Evolutionary conservation across 371 early-diverging fungal genomes (phyloP), one percentile per base, ranked within the genome.

Genomic region (Coemansia sp.): DNA sequence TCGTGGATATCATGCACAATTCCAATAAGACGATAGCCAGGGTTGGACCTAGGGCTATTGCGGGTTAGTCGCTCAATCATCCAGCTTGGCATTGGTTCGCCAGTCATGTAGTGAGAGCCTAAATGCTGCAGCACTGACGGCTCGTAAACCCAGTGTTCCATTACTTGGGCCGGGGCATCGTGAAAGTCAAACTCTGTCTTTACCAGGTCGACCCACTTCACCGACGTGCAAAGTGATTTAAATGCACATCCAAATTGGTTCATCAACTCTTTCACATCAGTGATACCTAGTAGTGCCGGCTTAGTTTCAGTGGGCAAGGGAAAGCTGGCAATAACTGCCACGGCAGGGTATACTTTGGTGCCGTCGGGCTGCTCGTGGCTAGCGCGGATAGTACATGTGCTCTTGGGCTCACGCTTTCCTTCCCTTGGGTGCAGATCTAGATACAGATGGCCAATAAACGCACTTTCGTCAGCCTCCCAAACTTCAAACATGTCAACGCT

Each of bases 91-190:
- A 93, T 81, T n/a, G 83, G 81, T 36, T 87, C 82, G 0, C 82
- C 83, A 29, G 88, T 83, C 10, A 60, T 47, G 67, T 85, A 86
- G 59, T 93, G 92, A 36, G 82, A 68, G 6, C 87, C 85, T n/a
- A 93, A 77, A 10, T 78, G 72, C 44, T 82, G 80, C 37, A 93
- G 78, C 10, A 87, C 84, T 29, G 81, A 69, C 10, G 81, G 72
- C 50, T 91, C 89, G 80, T 87, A 92, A 49, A 89, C 86, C 93
- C 93, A 93, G 33, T 85, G 86, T 67, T 84, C 86, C 31, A 87
- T 66, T 84, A 88, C 83, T 70, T 92, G 91, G 31, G 89, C 87
- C 24, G 93, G 93, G 3, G 90, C 89, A 77, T 92, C 93, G 11
- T 90, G 86, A 66, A 93, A 93, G 60, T 93, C 94, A 56, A 85